Percentiles rank a stretch among this genome's conserved stretches.
phyloP scores from a whole-genome alignment of 768 basidiomycete species.

The Suillus clintonianus region DNA sequence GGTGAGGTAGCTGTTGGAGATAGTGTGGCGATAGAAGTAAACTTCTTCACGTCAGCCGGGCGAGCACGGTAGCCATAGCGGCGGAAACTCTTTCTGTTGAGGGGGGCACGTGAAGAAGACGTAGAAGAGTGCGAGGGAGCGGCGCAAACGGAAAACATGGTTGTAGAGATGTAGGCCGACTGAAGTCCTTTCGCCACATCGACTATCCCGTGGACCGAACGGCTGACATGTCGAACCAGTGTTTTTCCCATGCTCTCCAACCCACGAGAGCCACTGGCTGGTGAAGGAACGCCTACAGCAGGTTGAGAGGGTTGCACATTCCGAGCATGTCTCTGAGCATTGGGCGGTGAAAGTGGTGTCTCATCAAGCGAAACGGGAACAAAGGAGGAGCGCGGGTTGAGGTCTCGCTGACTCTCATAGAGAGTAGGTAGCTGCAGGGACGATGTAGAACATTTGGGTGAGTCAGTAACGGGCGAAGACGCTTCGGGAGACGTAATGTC shows the following conservation, averaged over 20 bases:
- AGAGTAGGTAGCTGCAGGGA: slow-evolving; percentile 30
- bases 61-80: slow-evolving; percentile 47
- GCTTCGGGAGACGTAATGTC: slow-evolving; percentile 34
- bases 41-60: slow-evolving; percentile 43
- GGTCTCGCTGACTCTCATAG: slow-evolving; percentile 32
- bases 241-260: slow-evolving; percentile 11
- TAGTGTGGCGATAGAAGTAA: slow-evolving; percentile 30
- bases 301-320: background rate
- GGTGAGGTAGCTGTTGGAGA: slow-evolving; percentile 10
- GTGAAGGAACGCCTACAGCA: background rate
- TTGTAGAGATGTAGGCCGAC: slow-evolving; percentile 55
- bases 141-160: slow-evolving; percentile 45
- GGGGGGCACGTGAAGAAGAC: slow-evolving; percentile 16
- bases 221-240: slow-evolving; percentile 31
- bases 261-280: background rate
- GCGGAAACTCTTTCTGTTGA: slow-evolving; percentile 16
- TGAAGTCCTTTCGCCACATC: slow-evolving; percentile 60
- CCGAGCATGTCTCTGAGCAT: background rate
- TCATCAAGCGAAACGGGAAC: slow-evolving; percentile 39
- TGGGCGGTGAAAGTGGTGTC: slow-evolving; percentile 32
- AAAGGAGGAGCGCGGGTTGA: slow-evolving; percentile 36
- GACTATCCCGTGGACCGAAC: slow-evolving; percentile 44
- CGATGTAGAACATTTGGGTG: slow-evolving; percentile 26
- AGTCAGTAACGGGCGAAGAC: slow-evolving; percentile 33
- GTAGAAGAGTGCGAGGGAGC: slow-evolving; percentile 21